Conservation (phyloP, 2,329 filamentous ascomycete genomes). For the Calonectria leucothoes region DNA sequence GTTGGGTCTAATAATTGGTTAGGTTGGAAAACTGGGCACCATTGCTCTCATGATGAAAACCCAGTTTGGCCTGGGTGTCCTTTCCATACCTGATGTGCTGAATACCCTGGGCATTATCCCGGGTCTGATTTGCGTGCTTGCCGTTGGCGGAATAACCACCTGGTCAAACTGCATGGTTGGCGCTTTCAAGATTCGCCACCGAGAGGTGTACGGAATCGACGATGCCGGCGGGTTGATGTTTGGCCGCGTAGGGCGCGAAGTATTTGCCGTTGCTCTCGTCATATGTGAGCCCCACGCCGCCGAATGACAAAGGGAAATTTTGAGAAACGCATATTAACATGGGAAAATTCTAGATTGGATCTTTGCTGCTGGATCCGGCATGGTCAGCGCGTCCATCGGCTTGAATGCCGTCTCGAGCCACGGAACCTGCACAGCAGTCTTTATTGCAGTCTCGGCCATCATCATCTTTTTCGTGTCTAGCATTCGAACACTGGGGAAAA, state of each 20-base stretch:
- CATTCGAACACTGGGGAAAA: constrained; percentile 46
- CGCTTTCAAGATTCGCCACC: constrained; percentile 62
- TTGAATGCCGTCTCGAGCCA: constrained; percentile 55
- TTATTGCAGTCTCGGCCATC: constrained; percentile 50
- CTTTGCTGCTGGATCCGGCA: constrained; percentile 28
- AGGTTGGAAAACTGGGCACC: constrained; percentile 56
- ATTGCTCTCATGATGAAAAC: constrained; percentile 58
- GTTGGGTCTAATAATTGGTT: not conserved
- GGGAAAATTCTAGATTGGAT: not conserved
- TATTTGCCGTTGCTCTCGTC: constrained; percentile 49
- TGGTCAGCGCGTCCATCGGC: constrained; percentile 51
- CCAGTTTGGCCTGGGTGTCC: constrained; percentile 56
- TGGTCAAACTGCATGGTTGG: constrained; percentile 62
- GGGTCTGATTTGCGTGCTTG: constrained; percentile 54
- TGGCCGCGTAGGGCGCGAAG: constrained; percentile 55
- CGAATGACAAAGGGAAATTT: not conserved
- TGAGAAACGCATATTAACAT: not conserved
- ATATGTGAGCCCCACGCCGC: constrained; percentile 46
- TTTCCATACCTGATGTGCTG: constrained; percentile 58
- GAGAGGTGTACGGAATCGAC: constrained; percentile 63
- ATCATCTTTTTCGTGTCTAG: constrained; percentile 46
- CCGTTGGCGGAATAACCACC: constrained; percentile 55
- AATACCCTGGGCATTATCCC: constrained; percentile 58
- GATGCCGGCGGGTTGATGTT: constrained; percentile 61
- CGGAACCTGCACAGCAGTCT: constrained; percentile 53